Conservation (phyloP, 202 grass and related monocot genomes). For the Zoysia matrella region DNA sequence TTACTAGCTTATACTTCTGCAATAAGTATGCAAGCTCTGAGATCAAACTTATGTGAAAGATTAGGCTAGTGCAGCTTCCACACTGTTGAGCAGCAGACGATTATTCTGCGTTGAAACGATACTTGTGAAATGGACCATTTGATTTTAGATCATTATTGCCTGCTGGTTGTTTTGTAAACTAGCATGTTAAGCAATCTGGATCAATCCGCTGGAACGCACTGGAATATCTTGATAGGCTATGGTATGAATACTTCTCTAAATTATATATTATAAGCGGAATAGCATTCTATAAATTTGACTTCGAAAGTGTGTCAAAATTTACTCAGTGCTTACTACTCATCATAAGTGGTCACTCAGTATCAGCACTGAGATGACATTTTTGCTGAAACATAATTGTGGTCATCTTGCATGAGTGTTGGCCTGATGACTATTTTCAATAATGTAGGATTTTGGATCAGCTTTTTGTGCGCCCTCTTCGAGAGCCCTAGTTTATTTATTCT, state of each 20-base stretch:
- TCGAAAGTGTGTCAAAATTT: background rate
- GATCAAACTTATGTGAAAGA: background rate
- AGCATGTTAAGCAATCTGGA: background rate
- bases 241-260: background rate
- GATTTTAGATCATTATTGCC: constrained; percentile 2
- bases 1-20: background rate
- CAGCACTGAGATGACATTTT: background rate
- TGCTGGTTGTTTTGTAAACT: background rate
- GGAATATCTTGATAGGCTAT: background rate
- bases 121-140: background rate
- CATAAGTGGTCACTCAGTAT: background rate
- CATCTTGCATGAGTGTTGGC: background rate
- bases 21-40: background rate
- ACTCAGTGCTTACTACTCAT: background rate
- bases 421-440: background rate
- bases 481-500: background rate
- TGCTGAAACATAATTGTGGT: background rate
- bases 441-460: background rate
- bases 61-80: background rate
- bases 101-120: background rate
- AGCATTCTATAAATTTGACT: background rate
- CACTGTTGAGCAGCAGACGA: background rate
- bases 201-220: background rate
- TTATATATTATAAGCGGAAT: background rate
- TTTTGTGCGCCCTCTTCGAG: background rate